A percentile compares a stretch with the other conserved stretches of the same genome.
Evolutionary conservation across 139 green algal genomes (phyloP).

Genomic region (Chlamydomonas eustigma): DNA sequence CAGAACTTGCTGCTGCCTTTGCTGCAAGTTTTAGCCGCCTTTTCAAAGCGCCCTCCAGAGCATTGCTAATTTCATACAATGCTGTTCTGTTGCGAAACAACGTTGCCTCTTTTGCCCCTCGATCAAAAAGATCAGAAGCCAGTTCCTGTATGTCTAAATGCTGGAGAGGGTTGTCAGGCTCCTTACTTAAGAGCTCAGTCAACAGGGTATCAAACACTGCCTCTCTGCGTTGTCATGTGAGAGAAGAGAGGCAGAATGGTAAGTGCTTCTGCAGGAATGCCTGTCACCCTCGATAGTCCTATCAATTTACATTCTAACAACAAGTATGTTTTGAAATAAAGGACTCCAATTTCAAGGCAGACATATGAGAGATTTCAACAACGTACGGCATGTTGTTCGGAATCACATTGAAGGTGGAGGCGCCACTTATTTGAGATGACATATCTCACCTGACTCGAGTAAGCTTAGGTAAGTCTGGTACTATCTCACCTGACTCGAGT

Average conservation of each 20-base stretch:
- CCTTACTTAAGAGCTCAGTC: slow-evolving; percentile 34
- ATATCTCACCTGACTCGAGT: no score
- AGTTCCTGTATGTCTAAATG: slow-evolving; percentile 23
- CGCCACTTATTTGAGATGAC: no score
- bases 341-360: background rate
- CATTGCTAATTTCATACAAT: slow-evolving; percentile 54
- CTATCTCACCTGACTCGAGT: no score
- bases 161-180: slow-evolving; percentile 8
- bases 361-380: no score
- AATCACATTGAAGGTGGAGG: no score
- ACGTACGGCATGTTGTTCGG: no score
- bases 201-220: slow-evolving; percentile 55
- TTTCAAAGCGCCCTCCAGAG: slow-evolving; percentile 43
- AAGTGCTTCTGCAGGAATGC: background rate
- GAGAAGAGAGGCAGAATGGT: background rate
- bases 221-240: slow-evolving; percentile 34
- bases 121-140: slow-evolving; percentile 56
- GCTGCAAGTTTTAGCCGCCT: slow-evolving; percentile 9
- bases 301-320: background rate
- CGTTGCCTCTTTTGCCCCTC: slow-evolving; percentile 36
- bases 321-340: background rate
- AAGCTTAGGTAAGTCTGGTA: no score
- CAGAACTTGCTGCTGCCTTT: no score
- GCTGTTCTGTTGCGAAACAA: slow-evolving; percentile 54
- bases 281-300: background rate